A percentile compares a stretch with the other conserved stretches of the same genome.
phyloP scores from a whole-genome alignment of 2,329 filamentous ascomycete genomes.

The Chlorencoelia australis region DNA sequence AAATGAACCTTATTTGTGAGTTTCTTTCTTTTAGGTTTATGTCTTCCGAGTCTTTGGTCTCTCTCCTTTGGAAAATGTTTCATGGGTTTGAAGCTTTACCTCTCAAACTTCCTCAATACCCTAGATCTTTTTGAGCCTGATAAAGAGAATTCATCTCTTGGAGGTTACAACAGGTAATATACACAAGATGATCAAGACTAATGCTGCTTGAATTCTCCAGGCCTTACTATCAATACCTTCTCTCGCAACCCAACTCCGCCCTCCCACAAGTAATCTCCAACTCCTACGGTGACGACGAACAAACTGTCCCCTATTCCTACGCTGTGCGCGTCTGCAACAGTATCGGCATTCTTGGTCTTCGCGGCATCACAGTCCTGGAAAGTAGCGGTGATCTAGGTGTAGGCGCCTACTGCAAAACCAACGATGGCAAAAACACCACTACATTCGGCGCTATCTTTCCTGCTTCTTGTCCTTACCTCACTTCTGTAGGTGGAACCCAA shows the following conservation, averaged over 20 bases:
- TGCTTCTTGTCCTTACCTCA: conserved; percentile 31
- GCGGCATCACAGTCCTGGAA: conserved; percentile 42
- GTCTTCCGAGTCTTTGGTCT: no score
- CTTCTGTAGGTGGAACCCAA: conserved; percentile 20
- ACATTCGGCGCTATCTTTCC: conserved; percentile 47
- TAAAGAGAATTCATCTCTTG: no score
- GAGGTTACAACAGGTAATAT: no score
- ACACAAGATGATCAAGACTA: no score
- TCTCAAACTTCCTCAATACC: no score
- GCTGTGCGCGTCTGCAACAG: conserved; percentile 43
- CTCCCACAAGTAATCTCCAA: conserved; percentile 48
- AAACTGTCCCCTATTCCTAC: conserved; percentile 42
- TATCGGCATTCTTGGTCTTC: conserved; percentile 41
- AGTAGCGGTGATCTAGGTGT: conserved; percentile 43
- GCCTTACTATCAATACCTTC: conserved; percentile 43
- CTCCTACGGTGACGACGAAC: conserved; percentile 50
- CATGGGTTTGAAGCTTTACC: no score
- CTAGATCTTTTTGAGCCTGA: no score
- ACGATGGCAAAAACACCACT: conserved; percentile 44
- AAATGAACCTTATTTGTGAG: conserved; percentile 51
- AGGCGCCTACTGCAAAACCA: conserved; percentile 37
- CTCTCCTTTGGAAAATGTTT: no score
- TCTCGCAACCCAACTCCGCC: conserved; percentile 31
- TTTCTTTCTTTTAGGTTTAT: no score
- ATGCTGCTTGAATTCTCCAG: no score